A percentile compares a stretch with the other conserved stretches of the same genome.
phyloP scores from a whole-genome alignment of 2,329 filamentous ascomycete species.

The Diaporthe destruens region DNA sequence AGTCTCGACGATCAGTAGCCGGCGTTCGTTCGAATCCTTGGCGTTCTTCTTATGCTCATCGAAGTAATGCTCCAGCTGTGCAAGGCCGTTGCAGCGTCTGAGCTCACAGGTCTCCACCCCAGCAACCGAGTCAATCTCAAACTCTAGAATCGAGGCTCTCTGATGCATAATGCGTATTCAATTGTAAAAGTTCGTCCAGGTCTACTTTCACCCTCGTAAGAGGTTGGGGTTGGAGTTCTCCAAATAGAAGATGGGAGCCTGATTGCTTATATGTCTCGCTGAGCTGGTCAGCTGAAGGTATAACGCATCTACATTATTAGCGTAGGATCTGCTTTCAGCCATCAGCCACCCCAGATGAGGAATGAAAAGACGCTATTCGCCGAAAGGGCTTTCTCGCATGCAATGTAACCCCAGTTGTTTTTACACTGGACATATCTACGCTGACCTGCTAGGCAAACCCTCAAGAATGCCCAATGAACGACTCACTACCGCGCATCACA shows the following conservation, averaged over 20 bases:
- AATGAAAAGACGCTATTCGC: background rate
- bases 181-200: background rate
- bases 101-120: background rate
- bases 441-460: background rate
- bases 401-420: background rate
- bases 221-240: background rate
- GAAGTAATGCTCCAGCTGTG: background rate
- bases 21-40: background rate
- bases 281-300: slow-evolving; percentile 14
- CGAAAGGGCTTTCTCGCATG: background rate
- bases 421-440: background rate
- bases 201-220: too few relatives aligned
- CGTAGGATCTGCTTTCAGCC: slow-evolving; percentile 28
- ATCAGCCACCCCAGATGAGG: background rate
- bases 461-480: background rate
- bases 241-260: slow-evolving; percentile 1
- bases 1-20: slow-evolving; percentile 4
- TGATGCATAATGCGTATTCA: background rate
- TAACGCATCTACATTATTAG: slow-evolving; percentile 6
- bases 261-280: background rate
- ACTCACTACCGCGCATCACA: background rate
- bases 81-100: background rate
- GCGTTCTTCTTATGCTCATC: background rate
- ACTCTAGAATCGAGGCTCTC: background rate
- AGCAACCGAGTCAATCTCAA: background rate